Evolutionary conservation across 1,284 basidiomycete species (phyloP).

Genomic region (Coniferiporia sulphurascens): DNA sequence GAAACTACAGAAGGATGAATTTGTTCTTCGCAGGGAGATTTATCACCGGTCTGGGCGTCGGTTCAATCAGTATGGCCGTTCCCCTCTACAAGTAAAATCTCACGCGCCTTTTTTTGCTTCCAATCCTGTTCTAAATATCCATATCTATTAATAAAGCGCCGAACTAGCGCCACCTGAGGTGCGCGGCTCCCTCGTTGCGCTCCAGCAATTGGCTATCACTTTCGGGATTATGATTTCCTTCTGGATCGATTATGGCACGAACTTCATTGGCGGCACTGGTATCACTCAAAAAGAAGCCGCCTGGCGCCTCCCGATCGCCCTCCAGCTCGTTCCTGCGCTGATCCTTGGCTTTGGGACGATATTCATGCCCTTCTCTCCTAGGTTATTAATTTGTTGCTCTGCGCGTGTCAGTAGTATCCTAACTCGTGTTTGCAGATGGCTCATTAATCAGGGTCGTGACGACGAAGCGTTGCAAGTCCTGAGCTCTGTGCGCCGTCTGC

Average conservation of each 20-base stretch:
- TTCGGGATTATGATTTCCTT: conserved; percentile 70
- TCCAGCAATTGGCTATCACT: conserved; percentile 79
- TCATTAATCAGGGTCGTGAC: conserved; percentile 66
- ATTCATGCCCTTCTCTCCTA: conserved; percentile 69
- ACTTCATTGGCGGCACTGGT: conserved; percentile 65
- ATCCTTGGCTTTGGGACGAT: conserved; percentile 60
- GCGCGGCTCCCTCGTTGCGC: conserved; percentile 74
- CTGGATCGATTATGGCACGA: conserved; percentile 78
- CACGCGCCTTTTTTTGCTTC: background rate
- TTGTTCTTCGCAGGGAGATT: conserved; percentile 48
- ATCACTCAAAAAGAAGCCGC: conserved; percentile 54
- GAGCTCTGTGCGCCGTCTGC: conserved; percentile 52
- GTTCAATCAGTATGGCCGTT: conserved; percentile 69
- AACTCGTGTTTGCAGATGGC: conserved; percentile 45
- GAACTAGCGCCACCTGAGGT: conserved; percentile 79
- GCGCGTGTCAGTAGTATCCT: background rate
- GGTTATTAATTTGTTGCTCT: conserved; percentile 30
- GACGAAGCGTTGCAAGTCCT: conserved; percentile 69
- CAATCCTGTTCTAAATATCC: background rate
- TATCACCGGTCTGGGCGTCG: conserved; percentile 72
- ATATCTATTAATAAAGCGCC: conserved; percentile 31
- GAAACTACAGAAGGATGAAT: background rate
- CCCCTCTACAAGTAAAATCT: conserved; percentile 64
- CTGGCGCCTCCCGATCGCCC: conserved; percentile 72
- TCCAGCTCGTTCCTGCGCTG: conserved; percentile 72